Percentiles rank a stretch among this genome's conserved stretches.
Conservation (phyloP, 768 basidiomycete species). For the Tricholoma sp. region DNA sequence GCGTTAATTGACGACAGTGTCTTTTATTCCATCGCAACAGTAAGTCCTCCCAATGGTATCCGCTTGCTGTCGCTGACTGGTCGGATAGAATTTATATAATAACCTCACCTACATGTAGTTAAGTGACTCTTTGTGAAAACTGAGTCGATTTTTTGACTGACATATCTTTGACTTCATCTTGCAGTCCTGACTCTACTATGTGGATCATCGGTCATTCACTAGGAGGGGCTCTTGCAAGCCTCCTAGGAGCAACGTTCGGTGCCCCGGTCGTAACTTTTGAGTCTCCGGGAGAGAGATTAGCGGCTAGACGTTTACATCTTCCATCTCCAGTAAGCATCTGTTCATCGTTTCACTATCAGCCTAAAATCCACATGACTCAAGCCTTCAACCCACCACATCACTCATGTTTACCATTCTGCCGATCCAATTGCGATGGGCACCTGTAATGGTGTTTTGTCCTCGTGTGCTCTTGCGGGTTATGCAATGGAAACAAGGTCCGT, state of each 20-base stretch:
- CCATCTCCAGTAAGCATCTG: conserved; percentile 64
- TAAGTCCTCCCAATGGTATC: conserved; percentile 31
- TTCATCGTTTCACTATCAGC: neutral
- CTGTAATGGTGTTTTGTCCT: conserved; percentile 75
- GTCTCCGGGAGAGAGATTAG: conserved; percentile 81
- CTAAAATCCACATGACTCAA: conserved; percentile 16
- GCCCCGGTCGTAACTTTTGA: conserved; percentile 85
- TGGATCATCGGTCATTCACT: conserved; percentile 83
- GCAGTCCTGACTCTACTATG: conserved; percentile 72
- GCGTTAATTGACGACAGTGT: conserved; percentile 74
- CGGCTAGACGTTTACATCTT: conserved; percentile 76
- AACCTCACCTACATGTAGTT: conserved; percentile 88
- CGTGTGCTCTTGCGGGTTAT: conserved; percentile 85
- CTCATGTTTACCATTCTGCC: conserved; percentile 90
- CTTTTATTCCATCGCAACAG: conserved; percentile 88
- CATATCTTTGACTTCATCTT: neutral
- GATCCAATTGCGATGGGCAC: conserved; percentile 93
- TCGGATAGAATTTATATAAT: conserved; percentile 83
- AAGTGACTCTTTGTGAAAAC: conserved; percentile 8
- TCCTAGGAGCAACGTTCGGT: conserved; percentile 88
- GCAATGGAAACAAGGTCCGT: conserved; percentile 74
- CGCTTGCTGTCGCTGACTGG: conserved; percentile 2
- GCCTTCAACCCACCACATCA: conserved; percentile 76
- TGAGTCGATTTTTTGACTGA: neutral
- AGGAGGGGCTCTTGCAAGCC: conserved; percentile 69